Base-by-base conservation (phyloP, 2,329 filamentous ascomycete species). In the Arachnomyces sp. region DNA sequence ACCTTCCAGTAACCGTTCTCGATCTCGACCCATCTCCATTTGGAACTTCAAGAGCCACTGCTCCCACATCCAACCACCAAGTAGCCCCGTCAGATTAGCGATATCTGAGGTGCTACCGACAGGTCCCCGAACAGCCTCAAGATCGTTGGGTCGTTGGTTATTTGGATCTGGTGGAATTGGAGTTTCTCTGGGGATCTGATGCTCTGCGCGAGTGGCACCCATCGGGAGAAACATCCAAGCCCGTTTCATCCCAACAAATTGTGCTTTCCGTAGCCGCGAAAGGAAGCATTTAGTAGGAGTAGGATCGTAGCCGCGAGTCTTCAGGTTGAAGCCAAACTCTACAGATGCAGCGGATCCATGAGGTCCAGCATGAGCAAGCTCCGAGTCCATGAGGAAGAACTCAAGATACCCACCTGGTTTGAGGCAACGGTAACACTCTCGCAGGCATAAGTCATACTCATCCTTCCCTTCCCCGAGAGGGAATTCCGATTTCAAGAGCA, bases 401-500 rank as follows among this genome's bases (percentile, higher is more conserved):
- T 98, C 92, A 43, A 98, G 70, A 61, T 90, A 90, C 25, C 92
- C 92, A 37, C 87, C 88, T 1, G 90, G 89, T 68, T 95, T 95
- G 51, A 95, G 79, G 43, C 93, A 83, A 44, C 92, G 87, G 68
- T 86, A 80, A 60, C 88, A 93, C 67, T 98, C 92, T 38, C 71
- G 72, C 7, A 96, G 73, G 45, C 86, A 92, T 36, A 81, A 73
- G 57, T 93, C 86, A 74, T 89, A 95, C 65, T 96, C 90, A 55
- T 96, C 87, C 43, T 78, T 71, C 31, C 76, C 74, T 49, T 84
- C 77, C 53, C 81, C 76, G 21, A 72, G 74, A 30, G 82, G 79
- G 62, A 67, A 70, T 47, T 69, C 67, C 2, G 70, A 73, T 60
- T 90, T 92, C 53, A 98, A 78, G 30, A 93, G 75, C 39, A 82